These are phyloP conservation scores for Henningerozyma blattae DNA, from an alignment of 805 yeast genomes.

Conservation along the genomic window DNA sequence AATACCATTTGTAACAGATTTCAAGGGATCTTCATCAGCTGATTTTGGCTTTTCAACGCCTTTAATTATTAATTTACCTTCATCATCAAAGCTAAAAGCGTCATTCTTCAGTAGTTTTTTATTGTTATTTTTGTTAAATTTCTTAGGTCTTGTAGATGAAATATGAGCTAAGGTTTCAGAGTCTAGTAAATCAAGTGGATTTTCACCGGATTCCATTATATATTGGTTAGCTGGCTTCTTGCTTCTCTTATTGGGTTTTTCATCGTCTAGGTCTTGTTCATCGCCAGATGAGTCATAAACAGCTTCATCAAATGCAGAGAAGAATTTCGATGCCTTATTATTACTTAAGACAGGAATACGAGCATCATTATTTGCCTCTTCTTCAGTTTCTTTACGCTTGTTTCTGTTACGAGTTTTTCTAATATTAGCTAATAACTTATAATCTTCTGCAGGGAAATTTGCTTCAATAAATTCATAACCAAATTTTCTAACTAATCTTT, in stretches of 20 bases:
- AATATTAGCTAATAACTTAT: slow-evolving; percentile 71
- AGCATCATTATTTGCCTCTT: slow-evolving; percentile 9
- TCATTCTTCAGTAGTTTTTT: slow-evolving; percentile 22
- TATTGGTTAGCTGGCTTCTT: slow-evolving; percentile 37
- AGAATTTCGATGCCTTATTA: slow-evolving; percentile 38
- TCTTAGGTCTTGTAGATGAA: slow-evolving; percentile 76
- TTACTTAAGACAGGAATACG: slow-evolving; percentile 11
- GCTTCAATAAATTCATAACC: slow-evolving; percentile 78
- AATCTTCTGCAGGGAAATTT: slow-evolving; percentile 84
- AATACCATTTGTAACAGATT: slow-evolving; percentile 45
- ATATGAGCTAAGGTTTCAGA: slow-evolving; percentile 76
- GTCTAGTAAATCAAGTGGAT: slow-evolving; percentile 85
- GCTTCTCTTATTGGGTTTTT: slow-evolving; percentile 13
- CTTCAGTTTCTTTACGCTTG: slow-evolving; percentile 48
- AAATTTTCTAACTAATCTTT: slow-evolving; percentile 78
- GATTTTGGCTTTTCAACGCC: slow-evolving; percentile 17
- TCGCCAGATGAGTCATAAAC: slow-evolving; percentile 64
- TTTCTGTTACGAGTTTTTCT: slow-evolving; percentile 78
- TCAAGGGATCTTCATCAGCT: slow-evolving; percentile 36
- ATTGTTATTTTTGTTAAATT: slow-evolving; percentile 30
- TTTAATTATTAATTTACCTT: slow-evolving; percentile 26
- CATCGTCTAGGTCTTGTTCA: slow-evolving; percentile 40
- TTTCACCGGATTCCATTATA: slow-evolving; percentile 61
- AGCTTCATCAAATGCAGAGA: slow-evolving; percentile 89
- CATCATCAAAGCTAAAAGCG: slow-evolving; percentile 23